These are phyloP conservation scores for Helianthus tuberosus DNA, from an alignment of 129 eudicot genomes.

Conservation along the genomic window DNA sequence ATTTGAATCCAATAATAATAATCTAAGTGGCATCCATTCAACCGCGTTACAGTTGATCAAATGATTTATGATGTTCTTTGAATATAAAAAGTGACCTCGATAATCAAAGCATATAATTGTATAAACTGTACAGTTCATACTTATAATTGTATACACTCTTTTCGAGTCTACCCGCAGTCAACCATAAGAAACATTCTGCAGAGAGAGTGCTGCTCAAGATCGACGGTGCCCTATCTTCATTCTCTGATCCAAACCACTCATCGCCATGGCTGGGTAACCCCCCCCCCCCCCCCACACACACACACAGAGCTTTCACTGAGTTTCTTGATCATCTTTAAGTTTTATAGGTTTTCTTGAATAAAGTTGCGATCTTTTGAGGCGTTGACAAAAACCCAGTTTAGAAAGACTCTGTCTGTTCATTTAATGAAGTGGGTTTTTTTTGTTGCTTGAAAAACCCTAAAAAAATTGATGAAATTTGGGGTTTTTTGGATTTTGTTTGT, in stretches of 20 bases:
- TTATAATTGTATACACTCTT: not conserved
- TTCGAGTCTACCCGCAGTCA: not conserved
- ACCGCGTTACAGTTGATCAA: too few species aligned
- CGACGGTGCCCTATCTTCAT: not conserved
- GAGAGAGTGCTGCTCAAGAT: not conserved
- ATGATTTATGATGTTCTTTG: too few species aligned
- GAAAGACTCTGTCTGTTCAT: not conserved
- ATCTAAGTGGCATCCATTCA: too few species aligned
- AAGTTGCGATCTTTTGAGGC: slow-evolving; percentile 18
- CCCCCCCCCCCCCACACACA: not conserved
- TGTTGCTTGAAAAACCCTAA: not conserved
- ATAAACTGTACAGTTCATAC: not conserved
- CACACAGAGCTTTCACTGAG: not conserved
- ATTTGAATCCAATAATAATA: too few species aligned
- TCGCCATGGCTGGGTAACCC: not conserved
- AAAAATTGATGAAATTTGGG: slow-evolving; percentile 6
- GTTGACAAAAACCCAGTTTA: slow-evolving; percentile 20
- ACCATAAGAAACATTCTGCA: not conserved
- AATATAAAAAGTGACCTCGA: too few species aligned
- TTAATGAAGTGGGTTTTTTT: slow-evolving; percentile 17
- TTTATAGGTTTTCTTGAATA: not conserved
- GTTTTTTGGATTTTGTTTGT: not conserved
- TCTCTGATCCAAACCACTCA: not conserved
- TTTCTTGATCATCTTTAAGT: slow-evolving; percentile 4
- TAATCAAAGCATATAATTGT: too few species aligned